A percentile compares a stretch with the other conserved stretches of the same genome.
Conservation (phyloP, 306 rosid genomes). For the Lathyrus oleraceus region DNA sequence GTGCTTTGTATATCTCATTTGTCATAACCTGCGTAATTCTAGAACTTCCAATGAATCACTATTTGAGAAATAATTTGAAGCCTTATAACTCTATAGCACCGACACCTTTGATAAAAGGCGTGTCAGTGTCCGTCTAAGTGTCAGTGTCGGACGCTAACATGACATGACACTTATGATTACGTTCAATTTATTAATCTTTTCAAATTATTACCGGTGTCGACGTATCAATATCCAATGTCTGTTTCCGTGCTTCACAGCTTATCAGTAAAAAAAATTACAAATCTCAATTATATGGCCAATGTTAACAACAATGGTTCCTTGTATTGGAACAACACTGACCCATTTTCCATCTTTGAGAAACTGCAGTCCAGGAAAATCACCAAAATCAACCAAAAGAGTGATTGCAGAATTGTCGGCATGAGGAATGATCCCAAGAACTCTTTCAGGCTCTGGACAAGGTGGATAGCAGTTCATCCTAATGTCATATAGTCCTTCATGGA, state of each 20-base stretch:
- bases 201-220: too few species aligned
- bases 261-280: conserved; percentile 11
- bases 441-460: conserved; percentile 53
- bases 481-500: conserved; percentile 41
- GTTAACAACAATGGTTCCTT: conserved; percentile 50
- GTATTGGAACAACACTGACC: conserved; percentile 46
- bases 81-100: neutral
- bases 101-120: too few species aligned
- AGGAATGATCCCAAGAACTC: conserved; percentile 49
- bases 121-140: too few species aligned
- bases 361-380: conserved; percentile 47
- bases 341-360: conserved; percentile 48
- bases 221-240: too few species aligned
- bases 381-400: conserved; percentile 49
- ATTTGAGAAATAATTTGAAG: neutral
- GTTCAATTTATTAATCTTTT: too few species aligned
- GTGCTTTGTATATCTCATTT: conserved; percentile 55
- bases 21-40: conserved; percentile 42
- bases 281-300: conserved; percentile 53
- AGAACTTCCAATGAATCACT: conserved; percentile 10
- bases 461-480: conserved; percentile 55
- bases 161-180: too few species aligned
- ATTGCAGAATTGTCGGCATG: conserved; percentile 53
- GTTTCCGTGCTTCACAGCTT: too few species aligned
- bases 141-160: too few species aligned